Base-by-base conservation (phyloP, 2,329 filamentous ascomycete species). In the Metarhizium brunneum region DNA sequence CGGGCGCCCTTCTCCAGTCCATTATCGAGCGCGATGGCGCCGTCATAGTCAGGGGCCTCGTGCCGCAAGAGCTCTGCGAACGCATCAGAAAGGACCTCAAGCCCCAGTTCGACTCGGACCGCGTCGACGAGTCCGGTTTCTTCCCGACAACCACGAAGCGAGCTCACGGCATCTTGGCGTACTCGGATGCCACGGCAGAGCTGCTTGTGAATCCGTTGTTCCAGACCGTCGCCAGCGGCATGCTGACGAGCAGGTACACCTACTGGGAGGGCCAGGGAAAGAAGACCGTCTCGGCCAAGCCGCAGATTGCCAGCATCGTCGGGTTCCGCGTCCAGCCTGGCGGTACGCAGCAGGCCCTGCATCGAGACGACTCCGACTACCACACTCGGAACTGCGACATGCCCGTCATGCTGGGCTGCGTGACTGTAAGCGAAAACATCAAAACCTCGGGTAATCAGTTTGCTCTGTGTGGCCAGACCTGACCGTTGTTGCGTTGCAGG, bases 281-380 rank as follows among this genome's bases (percentile, higher is more conserved):
- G 53, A 63, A 62, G 45, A 67, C 61, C 0, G 68, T 69, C 7
- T 65, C 60, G 8, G 64, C 64, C 0, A 73, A 73, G 60, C 71
- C 71, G 2, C 67, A 68, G 13, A 63, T 73, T 45, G 65, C 68
- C 0, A 68, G 63, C 1, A 70, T 70, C 2, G 69, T 70, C 5
- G 71, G 69, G 6, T 73, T 72, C 51, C 61, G 69, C 3, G 68
- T 74, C 25, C 68, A 70, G 40, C 73, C 73, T 0, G 73, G 73
- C 0, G 71, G 69, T 14, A 66, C 61, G 42, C 69, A 71, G 52
- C 73, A 75, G 55, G 64, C 66, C 0, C 55, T 74, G 45, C 71
- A 75, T 50, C 62, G 71, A 16, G 65, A 73, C 56, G 71, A 75
- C 35, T 61, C 63, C 20, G 60, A 60, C 18, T 66, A 65, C 16